Conservation (phyloP, 2,329 filamentous ascomycete genomes). For the Claviceps digitariae region DNA sequence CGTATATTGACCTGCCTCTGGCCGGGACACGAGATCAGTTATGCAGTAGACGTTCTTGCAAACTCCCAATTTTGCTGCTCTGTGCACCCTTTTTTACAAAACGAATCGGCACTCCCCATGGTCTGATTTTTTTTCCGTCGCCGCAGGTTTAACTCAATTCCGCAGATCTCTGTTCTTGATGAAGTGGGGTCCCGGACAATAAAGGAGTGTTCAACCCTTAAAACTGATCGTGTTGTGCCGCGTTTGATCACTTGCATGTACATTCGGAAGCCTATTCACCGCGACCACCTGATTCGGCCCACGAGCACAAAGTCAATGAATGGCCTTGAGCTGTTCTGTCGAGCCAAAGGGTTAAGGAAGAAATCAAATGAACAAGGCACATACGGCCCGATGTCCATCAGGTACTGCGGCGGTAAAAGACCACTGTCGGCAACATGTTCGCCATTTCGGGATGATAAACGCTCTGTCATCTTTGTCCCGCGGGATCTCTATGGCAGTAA, state of each 20-base stretch:
- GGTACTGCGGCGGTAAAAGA: not conserved
- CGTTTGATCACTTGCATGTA: slow-evolving; percentile 8
- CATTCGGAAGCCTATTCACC: slow-evolving; percentile 8
- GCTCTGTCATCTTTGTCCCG: not conserved
- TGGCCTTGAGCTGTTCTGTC: not conserved
- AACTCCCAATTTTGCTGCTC: not conserved
- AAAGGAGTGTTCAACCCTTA: slow-evolving; percentile 4
- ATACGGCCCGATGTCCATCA: no score
- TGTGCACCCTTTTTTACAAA: not conserved
- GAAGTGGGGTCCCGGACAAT: not conserved
- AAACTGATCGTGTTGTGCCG: no score
- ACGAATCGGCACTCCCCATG: not conserved
- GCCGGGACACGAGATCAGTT: no score
- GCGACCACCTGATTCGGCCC: not conserved
- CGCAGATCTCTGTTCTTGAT: not conserved
- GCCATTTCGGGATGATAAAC: not conserved
- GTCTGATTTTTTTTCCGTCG: not conserved
- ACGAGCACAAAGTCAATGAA: not conserved
- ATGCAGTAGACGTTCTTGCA: not conserved
- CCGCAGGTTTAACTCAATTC: not conserved
- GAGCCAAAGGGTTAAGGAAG: not conserved
- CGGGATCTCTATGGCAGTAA: no score
- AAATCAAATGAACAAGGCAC: not conserved
- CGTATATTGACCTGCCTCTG: no score
- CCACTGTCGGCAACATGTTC: not conserved